Percentiles rank a stretch among this genome's conserved stretches.
Conservation (phyloP, 2,329 filamentous ascomycete genomes). For the Didymella segeticola region DNA sequence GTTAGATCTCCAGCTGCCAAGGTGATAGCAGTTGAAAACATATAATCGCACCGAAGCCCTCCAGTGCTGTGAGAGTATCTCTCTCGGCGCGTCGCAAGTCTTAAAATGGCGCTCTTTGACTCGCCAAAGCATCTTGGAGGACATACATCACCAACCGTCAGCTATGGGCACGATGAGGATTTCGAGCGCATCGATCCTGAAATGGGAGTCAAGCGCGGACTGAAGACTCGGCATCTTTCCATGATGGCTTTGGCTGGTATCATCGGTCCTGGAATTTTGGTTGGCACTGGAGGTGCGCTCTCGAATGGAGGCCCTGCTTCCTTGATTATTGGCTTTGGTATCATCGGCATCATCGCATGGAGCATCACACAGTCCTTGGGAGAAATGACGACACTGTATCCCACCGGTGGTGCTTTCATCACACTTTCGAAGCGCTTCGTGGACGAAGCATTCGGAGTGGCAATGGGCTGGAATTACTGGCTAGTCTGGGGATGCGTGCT, state of each 20-base stretch:
- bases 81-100: background rate
- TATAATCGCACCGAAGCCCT: slow-evolving; percentile 19
- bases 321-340: slow-evolving; percentile 75
- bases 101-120: slow-evolving; percentile 30
- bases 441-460: slow-evolving; percentile 24
- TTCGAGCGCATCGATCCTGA: slow-evolving; percentile 60
- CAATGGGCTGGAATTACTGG: slow-evolving; percentile 45
- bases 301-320: slow-evolving; percentile 73
- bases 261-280: slow-evolving; percentile 73
- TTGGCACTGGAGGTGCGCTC: slow-evolving; percentile 74
- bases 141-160: slow-evolving; percentile 26
- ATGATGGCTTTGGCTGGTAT: slow-evolving; percentile 62
- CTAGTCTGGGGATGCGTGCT: slow-evolving; percentile 71
- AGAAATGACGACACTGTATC: slow-evolving; percentile 76
- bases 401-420: slow-evolving; percentile 74
- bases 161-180: slow-evolving; percentile 33
- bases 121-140: slow-evolving; percentile 23
- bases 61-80: background rate
- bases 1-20: slow-evolving; percentile 21
- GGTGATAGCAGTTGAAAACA: slow-evolving; percentile 12
- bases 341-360: slow-evolving; percentile 72
- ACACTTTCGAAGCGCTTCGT: slow-evolving; percentile 70
- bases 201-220: slow-evolving; percentile 70
- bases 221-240: slow-evolving; percentile 71
- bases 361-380: slow-evolving; percentile 76